Conservation (phyloP, 352 stramenopile species). For the Pythium dissotocum region DNA sequence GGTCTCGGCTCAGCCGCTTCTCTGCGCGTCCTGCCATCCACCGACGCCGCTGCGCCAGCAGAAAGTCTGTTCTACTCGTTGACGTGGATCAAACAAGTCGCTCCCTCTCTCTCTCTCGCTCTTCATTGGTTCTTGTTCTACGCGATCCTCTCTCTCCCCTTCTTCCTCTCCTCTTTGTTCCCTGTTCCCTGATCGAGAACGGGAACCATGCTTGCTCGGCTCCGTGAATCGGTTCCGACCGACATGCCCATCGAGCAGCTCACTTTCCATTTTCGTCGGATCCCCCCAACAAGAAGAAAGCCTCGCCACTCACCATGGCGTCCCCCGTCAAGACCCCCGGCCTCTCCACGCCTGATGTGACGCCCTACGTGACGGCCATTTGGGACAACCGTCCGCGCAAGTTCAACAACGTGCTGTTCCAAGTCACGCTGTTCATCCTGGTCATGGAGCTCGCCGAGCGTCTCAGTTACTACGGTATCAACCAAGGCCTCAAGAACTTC, state of each 20-base stretch:
- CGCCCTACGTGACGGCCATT: slow-evolving; percentile 23
- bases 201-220: no score
- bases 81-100: neutral
- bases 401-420: slow-evolving; percentile 55
- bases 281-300: no score
- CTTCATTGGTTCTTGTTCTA: neutral
- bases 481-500: slow-evolving; percentile 88
- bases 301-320: neutral
- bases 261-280: no score
- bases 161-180: no score
- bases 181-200: no score
- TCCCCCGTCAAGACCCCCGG: slow-evolving; percentile 24
- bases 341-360: slow-evolving; percentile 14
- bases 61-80: neutral
- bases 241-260: no score
- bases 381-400: slow-evolving; percentile 53
- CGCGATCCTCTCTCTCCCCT: no score
- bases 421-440: slow-evolving; percentile 65
- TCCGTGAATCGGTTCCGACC: no score
- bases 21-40: neutral
- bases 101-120: neutral
- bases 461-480: slow-evolving; percentile 87
- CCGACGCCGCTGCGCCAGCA: neutral
- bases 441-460: slow-evolving; percentile 63
- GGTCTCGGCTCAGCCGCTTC: neutral